Evolutionary conservation across 2,329 filamentous ascomycete genomes (phyloP), one percentile per base, ranked within the genome.

Genomic region (Apiospora aurea): DNA sequence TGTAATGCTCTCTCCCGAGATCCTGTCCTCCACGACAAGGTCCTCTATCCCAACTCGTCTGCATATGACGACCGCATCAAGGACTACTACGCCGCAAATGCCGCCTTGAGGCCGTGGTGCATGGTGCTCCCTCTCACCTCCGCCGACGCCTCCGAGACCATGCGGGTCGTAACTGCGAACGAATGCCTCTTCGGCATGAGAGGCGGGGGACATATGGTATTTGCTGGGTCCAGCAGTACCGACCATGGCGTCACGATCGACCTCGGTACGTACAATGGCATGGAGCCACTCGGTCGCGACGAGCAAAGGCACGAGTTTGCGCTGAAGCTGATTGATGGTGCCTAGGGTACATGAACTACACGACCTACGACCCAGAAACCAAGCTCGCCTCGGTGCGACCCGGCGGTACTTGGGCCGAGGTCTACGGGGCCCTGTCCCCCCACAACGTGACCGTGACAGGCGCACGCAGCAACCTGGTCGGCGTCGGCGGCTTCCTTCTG

Each of bases 161-260:
- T 85, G 24, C 81, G 79, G 49, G 76, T 80, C 3, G 75, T 85
- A 0, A 75, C 76, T 38, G 69, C 74, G 6, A 75, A 76, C 8
- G 57, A 77, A 10, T 82, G 81, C 67, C 75, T 77, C 7, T 85
- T 84, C 72, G 83, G 81, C n/a, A 79, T 85, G 44, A 79, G 82
- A 1, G 76, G 77, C 29, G 78, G 79, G 34, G 78, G 77, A 4
- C 79, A 80, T 70, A 75, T 75, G 18, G 73, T 75, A 5, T 78
- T 75, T 34, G 74, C 72, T 1, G 76, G 76, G 2, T 67, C 77
- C 26, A 78, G 75, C 66, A 76, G 75, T 43, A 73, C 76, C 2
- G 53, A 75, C 47, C 68, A 71, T 26, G 73, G 71, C 26, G 71
- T 74, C 11, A 74, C 73, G 8, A 69, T 74, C n/a, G 73, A 74